Evolutionary conservation across 2,329 filamentous ascomycete species (phyloP).

Genomic region (Amylocarpus encephaloides): DNA sequence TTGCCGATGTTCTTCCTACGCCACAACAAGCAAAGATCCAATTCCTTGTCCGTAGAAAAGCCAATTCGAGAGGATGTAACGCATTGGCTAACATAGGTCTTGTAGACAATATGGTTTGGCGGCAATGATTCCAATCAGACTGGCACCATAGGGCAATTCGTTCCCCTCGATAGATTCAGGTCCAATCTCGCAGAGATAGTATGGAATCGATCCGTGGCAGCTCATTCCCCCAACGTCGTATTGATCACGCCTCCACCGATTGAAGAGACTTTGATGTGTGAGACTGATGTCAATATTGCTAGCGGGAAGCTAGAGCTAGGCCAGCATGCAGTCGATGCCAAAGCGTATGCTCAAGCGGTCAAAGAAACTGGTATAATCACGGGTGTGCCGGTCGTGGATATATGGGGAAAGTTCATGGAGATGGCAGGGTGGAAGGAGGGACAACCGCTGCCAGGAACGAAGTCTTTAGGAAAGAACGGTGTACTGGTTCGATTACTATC

Average conservation of each 20-base stretch:
- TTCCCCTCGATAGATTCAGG: slow-evolving; percentile 66
- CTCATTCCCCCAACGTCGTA: slow-evolving; percentile 66
- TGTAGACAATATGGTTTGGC: slow-evolving; percentile 38
- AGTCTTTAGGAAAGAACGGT: slow-evolving; percentile 13
- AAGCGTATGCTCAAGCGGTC: background rate
- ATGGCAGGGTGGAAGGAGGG: slow-evolving; percentile 5
- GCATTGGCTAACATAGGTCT: background rate
- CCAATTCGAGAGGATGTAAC: background rate
- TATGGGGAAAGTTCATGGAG: slow-evolving; percentile 3
- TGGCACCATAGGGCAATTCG: slow-evolving; percentile 59
- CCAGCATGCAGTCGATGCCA: background rate
- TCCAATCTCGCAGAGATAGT: slow-evolving; percentile 65
- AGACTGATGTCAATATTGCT: background rate
- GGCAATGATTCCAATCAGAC: slow-evolving; percentile 77
- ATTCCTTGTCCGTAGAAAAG: slow-evolving; percentile 47
- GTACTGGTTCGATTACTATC: slow-evolving; percentile 12
- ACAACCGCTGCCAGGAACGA: slow-evolving; percentile 11
- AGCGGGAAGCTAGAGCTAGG: background rate
- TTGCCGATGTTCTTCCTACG: slow-evolving; percentile 63
- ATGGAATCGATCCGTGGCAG: slow-evolving; percentile 59
- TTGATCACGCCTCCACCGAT: slow-evolving; percentile 76
- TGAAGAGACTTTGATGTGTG: slow-evolving; percentile 41
- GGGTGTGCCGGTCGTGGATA: slow-evolving; percentile 21
- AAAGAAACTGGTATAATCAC: background rate
- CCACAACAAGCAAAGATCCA: slow-evolving; percentile 53